phyloP scores from a whole-genome alignment of 257 asterid genomes.

The Cynanchum wilfordii region DNA sequence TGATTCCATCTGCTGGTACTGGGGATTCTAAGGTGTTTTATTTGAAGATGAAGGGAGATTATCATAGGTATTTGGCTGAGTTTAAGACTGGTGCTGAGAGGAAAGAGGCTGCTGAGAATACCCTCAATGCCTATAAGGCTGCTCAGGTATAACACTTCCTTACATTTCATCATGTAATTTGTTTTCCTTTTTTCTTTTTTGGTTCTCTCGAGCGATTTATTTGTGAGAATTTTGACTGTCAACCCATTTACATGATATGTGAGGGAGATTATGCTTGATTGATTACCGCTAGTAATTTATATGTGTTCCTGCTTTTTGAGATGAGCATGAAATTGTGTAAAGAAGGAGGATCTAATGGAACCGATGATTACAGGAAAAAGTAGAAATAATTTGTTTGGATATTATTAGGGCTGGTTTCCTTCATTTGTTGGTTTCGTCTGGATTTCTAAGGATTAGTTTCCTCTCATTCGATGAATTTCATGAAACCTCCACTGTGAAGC shows the following conservation, averaged over 20 bases:
- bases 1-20: conserved; percentile 21
- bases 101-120: conserved; percentile 35
- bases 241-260: too few relatives aligned
- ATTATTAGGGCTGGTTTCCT: background rate
- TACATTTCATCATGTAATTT: background rate
- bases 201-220: background rate
- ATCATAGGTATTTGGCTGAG: conserved; percentile 34
- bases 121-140: conserved; percentile 35
- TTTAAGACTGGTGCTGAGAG: conserved; percentile 26
- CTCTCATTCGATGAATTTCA: background rate
- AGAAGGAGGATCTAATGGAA: background rate
- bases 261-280: background rate
- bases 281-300: background rate
- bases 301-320: background rate
- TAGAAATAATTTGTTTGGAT: background rate
- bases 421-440: background rate
- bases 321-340: background rate
- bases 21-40: conserved; percentile 35
- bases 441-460: background rate
- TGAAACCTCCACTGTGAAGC: background rate
- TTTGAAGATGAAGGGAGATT: conserved; percentile 37
- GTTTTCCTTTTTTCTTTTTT: background rate
- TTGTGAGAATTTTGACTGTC: background rate
- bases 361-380: background rate
- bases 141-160: conserved; percentile 23